Base-by-base conservation (phyloP, 352 stramenopile species). In the Globisporangium lucens region DNA sequence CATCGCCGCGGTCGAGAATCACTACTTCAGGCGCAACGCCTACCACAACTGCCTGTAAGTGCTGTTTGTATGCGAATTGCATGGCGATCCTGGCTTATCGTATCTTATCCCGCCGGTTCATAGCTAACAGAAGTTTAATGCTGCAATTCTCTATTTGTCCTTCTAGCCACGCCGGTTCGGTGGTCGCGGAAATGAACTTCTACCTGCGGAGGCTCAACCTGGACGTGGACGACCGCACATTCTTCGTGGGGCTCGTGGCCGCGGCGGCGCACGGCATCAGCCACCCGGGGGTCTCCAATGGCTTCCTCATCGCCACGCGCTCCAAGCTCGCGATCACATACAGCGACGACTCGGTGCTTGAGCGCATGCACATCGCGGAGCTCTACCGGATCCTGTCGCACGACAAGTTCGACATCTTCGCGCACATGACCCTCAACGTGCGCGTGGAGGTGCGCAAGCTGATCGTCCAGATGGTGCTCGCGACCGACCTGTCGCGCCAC, bases 271-370 rank as follows among this genome's bases (percentile, higher is more conserved):
- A 98, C 70, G 94, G 98, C 75, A 86, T 98, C 17, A 94, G 85
- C 41, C 94, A 98, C 66, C 87, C 89, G 0, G 94, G 94, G 33
- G 89, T 95, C 17, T 97, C 89, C 15, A 98, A 98, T 72, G 77
- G 77, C 52, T 98, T 97, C 64, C 83, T 98, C 47, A 86, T 97
- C 59, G 83, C 89, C 35, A 96, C 90, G n/a, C 79, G 74, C 49
- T 92, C 86, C 47, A 89, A 94, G 33, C 74, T 97, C n/a, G 93
- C 93, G 47, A 83, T 98, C 69, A 89, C 79, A 0, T 98, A 98
- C 77, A 98, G 96, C 63, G 94, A 97, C 66, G 82, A 93, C 51
- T 96, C 85, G 51, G 85, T 97, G 10, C 75, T 98, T 13, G 83
- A 91, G 56, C 83, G 83, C 55, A 91, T 91, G 83, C 83, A 91